These are phyloP conservation scores for Apiospora rasikravindrae DNA, from an alignment of 2,329 filamentous ascomycete species.

Conservation along the genomic window DNA sequence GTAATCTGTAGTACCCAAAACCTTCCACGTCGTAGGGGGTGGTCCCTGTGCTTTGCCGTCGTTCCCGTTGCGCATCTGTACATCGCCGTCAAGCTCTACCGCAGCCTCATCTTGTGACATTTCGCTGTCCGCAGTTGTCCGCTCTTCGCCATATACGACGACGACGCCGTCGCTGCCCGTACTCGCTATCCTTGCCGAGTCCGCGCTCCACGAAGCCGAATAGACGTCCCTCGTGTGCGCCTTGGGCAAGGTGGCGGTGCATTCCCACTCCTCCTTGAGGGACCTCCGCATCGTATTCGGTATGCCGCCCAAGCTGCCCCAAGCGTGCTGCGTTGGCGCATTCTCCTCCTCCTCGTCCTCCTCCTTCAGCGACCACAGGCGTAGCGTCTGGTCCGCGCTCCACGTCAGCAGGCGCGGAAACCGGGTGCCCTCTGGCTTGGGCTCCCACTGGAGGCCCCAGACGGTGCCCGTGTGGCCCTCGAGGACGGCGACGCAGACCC, in stretches of 20 bases:
- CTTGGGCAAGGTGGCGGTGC: slow-evolving; percentile 75
- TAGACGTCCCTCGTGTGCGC: slow-evolving; percentile 84
- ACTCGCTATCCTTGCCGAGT: slow-evolving; percentile 80
- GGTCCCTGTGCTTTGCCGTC: slow-evolving; percentile 26
- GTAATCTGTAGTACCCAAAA: slow-evolving; percentile 71
- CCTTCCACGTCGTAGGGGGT: slow-evolving; percentile 66
- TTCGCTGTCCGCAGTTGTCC: slow-evolving; percentile 24
- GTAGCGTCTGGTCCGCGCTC: slow-evolving; percentile 81
- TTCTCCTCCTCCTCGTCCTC: slow-evolving; percentile 48
- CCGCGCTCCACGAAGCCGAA: slow-evolving; percentile 80
- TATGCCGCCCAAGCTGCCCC: slow-evolving; percentile 62
- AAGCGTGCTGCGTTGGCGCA: slow-evolving; percentile 37
- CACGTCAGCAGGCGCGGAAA: slow-evolving; percentile 77
- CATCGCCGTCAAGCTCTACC: slow-evolving; percentile 39
- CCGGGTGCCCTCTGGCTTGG: slow-evolving; percentile 42
- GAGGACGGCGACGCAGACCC: slow-evolving; percentile 85
- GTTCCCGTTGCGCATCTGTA: slow-evolving; percentile 35
- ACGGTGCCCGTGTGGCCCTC: slow-evolving; percentile 85
- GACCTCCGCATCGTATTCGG: slow-evolving; percentile 88
- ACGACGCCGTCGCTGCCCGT: slow-evolving; percentile 86
- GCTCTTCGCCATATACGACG: slow-evolving; percentile 70
- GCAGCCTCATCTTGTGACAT: slow-evolving; percentile 31
- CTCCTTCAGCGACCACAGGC: slow-evolving; percentile 75
- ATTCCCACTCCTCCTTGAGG: slow-evolving; percentile 82
- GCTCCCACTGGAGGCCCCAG: slow-evolving; percentile 83